A percentile compares a stretch with the other conserved stretches of the same genome.
Evolutionary conservation across 2,329 filamentous ascomycete genomes (phyloP).

Genomic region (Aspergillus candidus): DNA sequence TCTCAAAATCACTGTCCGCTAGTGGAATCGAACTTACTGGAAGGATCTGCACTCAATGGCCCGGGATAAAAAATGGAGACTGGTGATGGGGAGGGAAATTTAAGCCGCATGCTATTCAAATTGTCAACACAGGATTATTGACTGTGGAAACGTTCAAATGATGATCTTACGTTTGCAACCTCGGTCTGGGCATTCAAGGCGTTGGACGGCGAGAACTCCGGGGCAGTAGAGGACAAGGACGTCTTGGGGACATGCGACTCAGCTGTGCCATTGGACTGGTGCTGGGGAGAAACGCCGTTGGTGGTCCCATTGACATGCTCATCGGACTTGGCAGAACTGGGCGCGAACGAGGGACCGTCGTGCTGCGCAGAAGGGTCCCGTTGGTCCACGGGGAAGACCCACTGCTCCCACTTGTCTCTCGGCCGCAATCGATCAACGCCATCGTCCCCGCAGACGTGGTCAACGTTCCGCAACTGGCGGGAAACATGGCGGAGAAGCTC

Average conservation of each 20-base stretch:
- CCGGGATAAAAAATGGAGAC: no score
- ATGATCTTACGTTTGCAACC: conserved; percentile 32
- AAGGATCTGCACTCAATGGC: no score
- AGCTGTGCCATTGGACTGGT: conserved; percentile 37
- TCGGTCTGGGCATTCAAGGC: conserved; percentile 26
- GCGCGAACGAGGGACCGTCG: conserved; percentile 52
- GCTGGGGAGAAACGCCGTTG: conserved; percentile 27
- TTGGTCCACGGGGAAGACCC: conserved; percentile 65
- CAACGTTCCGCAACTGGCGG: conserved; percentile 64
- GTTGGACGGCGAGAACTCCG: conserved; percentile 53
- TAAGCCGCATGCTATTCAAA: no score
- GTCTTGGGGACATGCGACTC: conserved; percentile 39
- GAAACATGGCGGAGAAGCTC: conserved; percentile 70
- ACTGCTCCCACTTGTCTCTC: conserved; percentile 70
- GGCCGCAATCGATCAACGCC: conserved; percentile 71
- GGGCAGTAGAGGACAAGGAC: conserved; percentile 57
- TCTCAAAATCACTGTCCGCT: no score
- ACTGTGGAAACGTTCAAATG: conserved; percentile 27
- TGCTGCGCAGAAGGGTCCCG: conserved; percentile 69
- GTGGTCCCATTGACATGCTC: conserved; percentile 26
- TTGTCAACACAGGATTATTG: no score
- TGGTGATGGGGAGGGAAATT: no score
- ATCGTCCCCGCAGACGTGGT: conserved; percentile 69
- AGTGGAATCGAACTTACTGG: no score
- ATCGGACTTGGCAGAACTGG: conserved; percentile 30